Evolutionary conservation across 2,329 filamentous ascomycete genomes (phyloP).

Genomic region (Sclerotinia trifoliorum): DNA sequence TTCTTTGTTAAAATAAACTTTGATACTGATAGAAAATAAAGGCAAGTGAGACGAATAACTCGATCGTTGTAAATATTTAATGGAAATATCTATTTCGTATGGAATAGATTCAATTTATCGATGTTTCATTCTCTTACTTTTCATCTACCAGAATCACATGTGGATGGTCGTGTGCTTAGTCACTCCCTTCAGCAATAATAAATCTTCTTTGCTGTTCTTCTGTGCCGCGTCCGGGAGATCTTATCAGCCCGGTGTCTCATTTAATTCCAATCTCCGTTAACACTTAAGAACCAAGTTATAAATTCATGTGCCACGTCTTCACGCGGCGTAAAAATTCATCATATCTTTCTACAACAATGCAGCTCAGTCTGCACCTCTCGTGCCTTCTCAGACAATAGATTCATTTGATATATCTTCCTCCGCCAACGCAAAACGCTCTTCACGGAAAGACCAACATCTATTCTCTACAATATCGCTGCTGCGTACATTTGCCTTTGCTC

Average conservation of each 20-base stretch:
- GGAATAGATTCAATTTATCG: background rate
- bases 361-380: conserved; percentile 55
- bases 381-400: conserved; percentile 58
- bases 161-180: conserved; percentile 20
- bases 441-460: conserved; percentile 54
- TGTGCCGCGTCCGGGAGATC: conserved; percentile 9
- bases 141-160: background rate
- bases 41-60: background rate
- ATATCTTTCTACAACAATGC: conserved; percentile 49
- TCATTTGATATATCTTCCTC: conserved; percentile 34
- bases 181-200: conserved; percentile 8
- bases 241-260: conserved; percentile 11
- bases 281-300: conserved; percentile 22
- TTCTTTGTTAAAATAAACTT: background rate
- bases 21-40: background rate
- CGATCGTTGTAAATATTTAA: background rate
- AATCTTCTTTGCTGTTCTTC: background rate
- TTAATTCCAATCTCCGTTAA: conserved; percentile 23
- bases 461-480: conserved; percentile 50
- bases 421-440: conserved; percentile 40
- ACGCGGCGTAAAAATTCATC: conserved; percentile 36
- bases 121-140: background rate
- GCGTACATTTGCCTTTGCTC: conserved; percentile 47
- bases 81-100: background rate
- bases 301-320: conserved; percentile 34